Evolutionary conservation across 106 monocot species (phyloP), one percentile per base, ranked within the genome.

Genomic region (Allium cepa): DNA sequence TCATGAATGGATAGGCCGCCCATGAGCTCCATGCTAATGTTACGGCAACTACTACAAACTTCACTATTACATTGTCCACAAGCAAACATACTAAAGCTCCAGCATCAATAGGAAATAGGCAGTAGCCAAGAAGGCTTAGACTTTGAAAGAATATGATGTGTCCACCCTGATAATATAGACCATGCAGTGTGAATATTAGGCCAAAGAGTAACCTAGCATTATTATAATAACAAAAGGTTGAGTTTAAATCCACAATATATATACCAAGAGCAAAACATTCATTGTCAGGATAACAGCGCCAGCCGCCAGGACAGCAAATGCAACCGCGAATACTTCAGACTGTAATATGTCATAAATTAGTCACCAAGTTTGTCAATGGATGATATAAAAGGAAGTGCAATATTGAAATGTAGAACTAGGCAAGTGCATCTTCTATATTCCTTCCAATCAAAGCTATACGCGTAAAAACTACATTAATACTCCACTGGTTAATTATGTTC

Each of bases 1-100:
- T 96, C 85, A 96, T 91, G 81, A 91, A 96, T 2, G 95, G 95
- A 67, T 96, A 96, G n/a, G 91, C 95, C 26, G 95, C 95, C 91
- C 95, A 96, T n/a, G 91, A 88, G 59, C 95, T 96, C 95, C 91
- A 96, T 15, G 85, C 83, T 72, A 96, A 68, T 57, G 87, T 73
- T 46, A 95, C 69, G 1, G 77, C 62, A 56, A 95, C 91, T 50
- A 88, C 78, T 26, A 91, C 72, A n/a, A 95, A 64, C 75, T 95
- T 95, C 45, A 95, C n/a, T 36, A 95, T 74, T 49, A 95, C 83
- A 61, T 81, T 95, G 56, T 85, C 81, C 57, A 79, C 83, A 53
- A 95, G 74, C 83, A 95, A 63, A 81, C 95, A 95, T 47, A 95
- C 65, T 26, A 95, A 10, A 62, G 95, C 90, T 53, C 95, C 91